Conservation (phyloP, 2,329 filamentous ascomycete genomes). For the Alternaria triticimaculans region DNA sequence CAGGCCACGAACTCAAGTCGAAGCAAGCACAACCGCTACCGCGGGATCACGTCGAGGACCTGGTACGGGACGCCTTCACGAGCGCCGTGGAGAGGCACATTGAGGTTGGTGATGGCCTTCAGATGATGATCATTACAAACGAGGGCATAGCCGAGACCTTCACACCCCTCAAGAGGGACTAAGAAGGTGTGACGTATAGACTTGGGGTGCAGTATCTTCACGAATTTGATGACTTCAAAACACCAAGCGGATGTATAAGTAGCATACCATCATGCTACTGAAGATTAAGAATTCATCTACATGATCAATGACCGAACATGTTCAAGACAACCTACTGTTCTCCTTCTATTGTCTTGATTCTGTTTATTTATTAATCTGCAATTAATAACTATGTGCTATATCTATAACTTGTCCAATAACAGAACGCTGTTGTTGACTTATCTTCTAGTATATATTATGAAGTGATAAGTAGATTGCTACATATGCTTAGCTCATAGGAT, state of each 20-base stretch:
- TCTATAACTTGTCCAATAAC: background rate
- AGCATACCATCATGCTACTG: conserved; percentile 18
- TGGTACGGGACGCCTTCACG: conserved; percentile 97
- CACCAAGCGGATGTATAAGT: conserved; percentile 26
- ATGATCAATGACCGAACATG: background rate
- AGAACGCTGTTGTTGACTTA: background rate
- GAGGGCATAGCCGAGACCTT: conserved; percentile 88
- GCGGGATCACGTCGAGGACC: conserved; percentile 75
- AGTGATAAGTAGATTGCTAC: background rate
- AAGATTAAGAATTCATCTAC: conserved; percentile 1
- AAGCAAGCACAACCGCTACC: conserved; percentile 73
- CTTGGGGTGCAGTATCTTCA: conserved; percentile 37
- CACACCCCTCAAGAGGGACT: conserved; percentile 75
- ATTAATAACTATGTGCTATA: background rate
- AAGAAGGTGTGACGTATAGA: conserved; percentile 20
- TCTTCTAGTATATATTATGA: background rate
- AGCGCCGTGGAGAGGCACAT: conserved; percentile 98
- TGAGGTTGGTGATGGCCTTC: conserved; percentile 94
- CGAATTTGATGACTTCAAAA: conserved; percentile 46
- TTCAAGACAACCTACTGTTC: background rate
- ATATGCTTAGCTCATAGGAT: background rate
- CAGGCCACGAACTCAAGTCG: conserved; percentile 79
- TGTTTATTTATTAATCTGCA: background rate
- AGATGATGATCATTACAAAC: conserved; percentile 92
- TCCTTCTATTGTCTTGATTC: background rate